Percentiles rank a stretch among this genome's conserved stretches.
phyloP scores from a whole-genome alignment of 495 filamentous ascomycete species.

The Hypoxylon subgilvum region DNA sequence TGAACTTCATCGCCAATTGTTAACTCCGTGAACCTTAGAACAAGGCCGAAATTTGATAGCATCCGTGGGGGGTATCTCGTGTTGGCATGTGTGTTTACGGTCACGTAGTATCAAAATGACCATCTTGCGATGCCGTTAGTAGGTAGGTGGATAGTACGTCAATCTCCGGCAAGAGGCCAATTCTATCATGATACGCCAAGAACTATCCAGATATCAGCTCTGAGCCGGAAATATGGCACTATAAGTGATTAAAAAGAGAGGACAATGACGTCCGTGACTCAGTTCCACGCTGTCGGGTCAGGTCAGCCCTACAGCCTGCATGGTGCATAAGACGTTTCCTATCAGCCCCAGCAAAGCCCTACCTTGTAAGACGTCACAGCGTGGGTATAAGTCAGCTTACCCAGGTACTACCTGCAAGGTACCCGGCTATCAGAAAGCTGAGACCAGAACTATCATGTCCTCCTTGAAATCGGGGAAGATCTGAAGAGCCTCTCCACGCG shows the following conservation, averaged over 20 bases:
- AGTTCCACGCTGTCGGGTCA: conserved; percentile 30
- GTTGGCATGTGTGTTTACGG: conserved; percentile 15
- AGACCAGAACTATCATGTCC: conserved; percentile 7
- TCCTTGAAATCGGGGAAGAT: conserved; percentile 12
- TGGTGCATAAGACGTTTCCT: conserved; percentile 8
- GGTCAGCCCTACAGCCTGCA: conserved; percentile 31
- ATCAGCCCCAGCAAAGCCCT: conserved; percentile 20
- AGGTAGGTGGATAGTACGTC: no score
- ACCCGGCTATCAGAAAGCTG: conserved; percentile 1
- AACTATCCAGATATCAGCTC: no score
- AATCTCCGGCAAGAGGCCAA: no score
- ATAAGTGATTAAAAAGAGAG: neutral
- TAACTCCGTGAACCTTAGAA: conserved; percentile 9
- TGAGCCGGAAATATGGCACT: neutral
- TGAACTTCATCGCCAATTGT: neutral
- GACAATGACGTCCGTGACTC: neutral
- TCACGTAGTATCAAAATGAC: conserved; percentile 18
- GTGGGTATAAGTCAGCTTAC: neutral
- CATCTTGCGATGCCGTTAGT: no score
- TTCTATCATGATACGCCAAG: neutral
- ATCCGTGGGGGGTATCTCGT: no score
- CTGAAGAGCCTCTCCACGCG: conserved; percentile 13
- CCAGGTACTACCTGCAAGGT: conserved; percentile 16
- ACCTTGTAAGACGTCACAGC: conserved; percentile 6
- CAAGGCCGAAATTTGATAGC: no score